Percentiles rank a stretch among this genome's conserved stretches.
These are phyloP conservation scores for Tarenaya hassleriana DNA, from an alignment of 345 rosid genomes.

Conservation along the genomic window DNA sequence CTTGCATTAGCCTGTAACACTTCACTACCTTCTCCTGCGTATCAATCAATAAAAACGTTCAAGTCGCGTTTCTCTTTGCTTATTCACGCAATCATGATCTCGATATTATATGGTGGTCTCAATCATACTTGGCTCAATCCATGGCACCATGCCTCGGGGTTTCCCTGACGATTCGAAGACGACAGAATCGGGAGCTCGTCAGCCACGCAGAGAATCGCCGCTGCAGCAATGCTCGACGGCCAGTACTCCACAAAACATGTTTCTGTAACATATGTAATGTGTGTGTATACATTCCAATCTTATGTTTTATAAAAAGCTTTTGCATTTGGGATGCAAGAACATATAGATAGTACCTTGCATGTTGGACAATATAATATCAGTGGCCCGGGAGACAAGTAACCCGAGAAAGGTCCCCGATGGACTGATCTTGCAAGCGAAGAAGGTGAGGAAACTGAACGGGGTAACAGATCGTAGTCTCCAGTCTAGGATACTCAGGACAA, in stretches of 20 bases:
- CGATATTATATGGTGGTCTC: background rate
- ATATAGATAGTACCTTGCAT: conserved; percentile 48
- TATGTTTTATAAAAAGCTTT: no score
- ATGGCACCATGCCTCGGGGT: conserved; percentile 91
- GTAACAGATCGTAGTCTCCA: conserved; percentile 96
- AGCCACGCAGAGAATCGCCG: conserved; percentile 83
- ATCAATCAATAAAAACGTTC: no score
- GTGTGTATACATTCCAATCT: background rate
- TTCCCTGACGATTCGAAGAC: conserved; percentile 54
- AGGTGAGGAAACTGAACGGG: conserved; percentile 70
- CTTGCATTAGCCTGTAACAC: conserved; percentile 79
- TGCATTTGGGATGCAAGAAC: background rate
- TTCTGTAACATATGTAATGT: conserved; percentile 37
- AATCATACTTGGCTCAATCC: conserved; percentile 79
- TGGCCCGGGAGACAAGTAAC: conserved; percentile 58
- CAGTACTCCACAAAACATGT: conserved; percentile 75
- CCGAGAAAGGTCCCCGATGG: conserved; percentile 52
- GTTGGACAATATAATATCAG: conserved; percentile 70
- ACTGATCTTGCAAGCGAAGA: conserved; percentile 89
- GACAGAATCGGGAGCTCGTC: conserved; percentile 71
- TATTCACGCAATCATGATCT: no score
- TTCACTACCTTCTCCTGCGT: conserved; percentile 77
- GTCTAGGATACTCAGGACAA: conserved; percentile 67
- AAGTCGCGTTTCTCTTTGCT: no score
- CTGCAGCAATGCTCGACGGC: conserved; percentile 94